Conservation (phyloP, 2,329 filamentous ascomycete genomes). For the Aspergillus alliaceus region DNA sequence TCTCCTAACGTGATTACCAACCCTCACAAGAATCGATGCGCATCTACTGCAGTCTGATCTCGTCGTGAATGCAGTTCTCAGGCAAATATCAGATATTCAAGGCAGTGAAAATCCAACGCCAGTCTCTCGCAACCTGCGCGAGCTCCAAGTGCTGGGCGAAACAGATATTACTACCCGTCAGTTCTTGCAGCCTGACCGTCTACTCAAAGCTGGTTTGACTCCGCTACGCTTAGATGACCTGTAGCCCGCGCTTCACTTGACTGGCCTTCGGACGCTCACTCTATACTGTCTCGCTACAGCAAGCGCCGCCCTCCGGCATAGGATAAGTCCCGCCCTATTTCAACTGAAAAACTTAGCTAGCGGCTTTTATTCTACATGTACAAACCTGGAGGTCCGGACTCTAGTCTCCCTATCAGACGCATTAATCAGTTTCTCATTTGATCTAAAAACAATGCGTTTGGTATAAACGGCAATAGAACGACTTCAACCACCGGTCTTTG, state of each 20-base stretch:
- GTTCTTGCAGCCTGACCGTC: neutral
- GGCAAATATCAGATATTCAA: neutral
- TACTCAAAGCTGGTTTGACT: neutral
- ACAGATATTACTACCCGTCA: neutral
- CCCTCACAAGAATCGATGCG: slow-evolving; percentile 1
- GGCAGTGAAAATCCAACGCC: neutral
- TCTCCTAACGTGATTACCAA: slow-evolving; percentile 1
- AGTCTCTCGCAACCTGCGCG: neutral
- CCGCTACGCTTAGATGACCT: neutral
- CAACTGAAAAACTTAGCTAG: neutral
- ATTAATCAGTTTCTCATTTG: slow-evolving; percentile 2
- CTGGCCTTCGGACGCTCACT: neutral
- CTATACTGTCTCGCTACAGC: slow-evolving; percentile 1
- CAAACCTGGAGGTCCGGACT: neutral
- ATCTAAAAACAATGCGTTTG: neutral
- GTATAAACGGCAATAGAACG: neutral
- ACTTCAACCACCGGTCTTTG: neutral
- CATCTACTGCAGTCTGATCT: slow-evolving; percentile 4
- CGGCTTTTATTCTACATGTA: neutral
- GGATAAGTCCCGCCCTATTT: neutral
- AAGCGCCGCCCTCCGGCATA: neutral
- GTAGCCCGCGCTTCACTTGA: slow-evolving; percentile 1
- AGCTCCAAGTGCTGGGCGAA: neutral
- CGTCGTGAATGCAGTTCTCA: neutral
- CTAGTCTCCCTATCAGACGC: neutral